Base-by-base conservation (phyloP, 495 filamentous ascomycete genomes). In the Lindgomyces ingoldianus region DNA sequence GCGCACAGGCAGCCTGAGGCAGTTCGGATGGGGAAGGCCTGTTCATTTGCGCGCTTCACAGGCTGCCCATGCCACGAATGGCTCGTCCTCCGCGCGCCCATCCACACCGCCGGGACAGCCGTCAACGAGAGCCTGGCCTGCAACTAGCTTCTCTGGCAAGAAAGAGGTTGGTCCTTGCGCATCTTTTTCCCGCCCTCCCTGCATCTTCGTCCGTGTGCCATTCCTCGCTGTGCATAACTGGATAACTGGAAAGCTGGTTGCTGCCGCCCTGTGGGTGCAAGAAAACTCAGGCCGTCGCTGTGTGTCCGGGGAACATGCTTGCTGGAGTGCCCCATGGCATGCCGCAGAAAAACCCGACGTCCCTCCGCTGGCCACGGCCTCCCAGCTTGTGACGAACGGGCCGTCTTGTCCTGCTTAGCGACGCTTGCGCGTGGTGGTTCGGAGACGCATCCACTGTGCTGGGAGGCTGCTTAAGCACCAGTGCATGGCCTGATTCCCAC, bases 351-450 rank as follows among this genome's bases (percentile, higher is more conserved):
- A 53, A 53, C 30, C 25, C 24, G 22, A 16, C 50, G 10, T 30
- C n/a, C n/a, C n/a, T n/a, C n/a, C n/a, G n/a, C 30, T 53, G 25
- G 14, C 27, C 50, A 24, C 25, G 14, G 25, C 50, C 50, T 16
- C 14, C 10, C 50, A n/a, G 30, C 21, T 26, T 53, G 45, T 26
- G 50, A 53, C 50, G 50, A 53, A 53, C 50, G 50, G 50, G 24
- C 50, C 50, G 24, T 18, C 1, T 12, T 30, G 9, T 53, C 27
- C 27, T 53, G 50, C 50, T 53, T 53, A 53, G 50, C 50, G 50
- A 53, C 50, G 50, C 50, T 33, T 29, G 48, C 26, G 50, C 50
- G 50, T 53, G 24, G 50, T 53, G 24, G 16, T 47, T 47, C 45
- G 3, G 33, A 39, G 33, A 39, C 33, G 19, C 49, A 25, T 52